Percentiles rank a stretch among this genome's conserved stretches.
Evolutionary conservation across 768 basidiomycete species (phyloP).

Genomic region (Heimioporus sp.): DNA sequence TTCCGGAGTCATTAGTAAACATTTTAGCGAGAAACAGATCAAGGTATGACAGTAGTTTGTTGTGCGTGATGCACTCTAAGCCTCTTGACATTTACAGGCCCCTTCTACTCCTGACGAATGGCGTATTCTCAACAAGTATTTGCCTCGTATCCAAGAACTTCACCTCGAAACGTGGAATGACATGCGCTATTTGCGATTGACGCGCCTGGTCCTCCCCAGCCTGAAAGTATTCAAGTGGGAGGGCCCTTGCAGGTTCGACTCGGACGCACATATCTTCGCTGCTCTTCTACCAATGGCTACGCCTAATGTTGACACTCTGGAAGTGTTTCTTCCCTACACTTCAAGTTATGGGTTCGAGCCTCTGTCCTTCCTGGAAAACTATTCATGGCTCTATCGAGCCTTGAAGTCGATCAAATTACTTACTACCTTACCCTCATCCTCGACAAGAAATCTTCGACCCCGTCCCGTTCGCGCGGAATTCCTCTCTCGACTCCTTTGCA

Average conservation of each 20-base stretch:
- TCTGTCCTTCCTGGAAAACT: too few species aligned
- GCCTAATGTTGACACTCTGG: not conserved
- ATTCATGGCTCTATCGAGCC: too few species aligned
- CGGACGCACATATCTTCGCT: too few species aligned
- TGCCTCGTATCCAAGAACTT: not conserved
- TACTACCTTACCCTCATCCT: not conserved
- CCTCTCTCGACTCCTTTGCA: too few species aligned
- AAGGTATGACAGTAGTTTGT: not conserved
- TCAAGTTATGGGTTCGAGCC: too few species aligned
- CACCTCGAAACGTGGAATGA: not conserved
- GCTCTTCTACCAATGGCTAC: not conserved
- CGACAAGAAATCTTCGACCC: too few species aligned
- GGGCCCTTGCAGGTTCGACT: too few species aligned
- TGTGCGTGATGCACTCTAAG: too few species aligned
- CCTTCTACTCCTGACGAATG: not conserved
- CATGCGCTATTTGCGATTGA: not conserved
- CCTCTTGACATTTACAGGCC: not conserved
- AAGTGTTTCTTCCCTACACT: not conserved
- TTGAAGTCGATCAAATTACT: too few species aligned
- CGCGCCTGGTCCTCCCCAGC: not conserved
- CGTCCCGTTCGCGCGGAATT: too few species aligned
- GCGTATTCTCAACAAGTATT: not conserved
- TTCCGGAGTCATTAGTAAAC: not conserved
- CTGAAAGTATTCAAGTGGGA: not conserved
- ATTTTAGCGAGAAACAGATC: not conserved